These are phyloP conservation scores for Solanum bulbocastanum DNA, from an alignment of 257 asterid species.

Conservation along the genomic window DNA sequence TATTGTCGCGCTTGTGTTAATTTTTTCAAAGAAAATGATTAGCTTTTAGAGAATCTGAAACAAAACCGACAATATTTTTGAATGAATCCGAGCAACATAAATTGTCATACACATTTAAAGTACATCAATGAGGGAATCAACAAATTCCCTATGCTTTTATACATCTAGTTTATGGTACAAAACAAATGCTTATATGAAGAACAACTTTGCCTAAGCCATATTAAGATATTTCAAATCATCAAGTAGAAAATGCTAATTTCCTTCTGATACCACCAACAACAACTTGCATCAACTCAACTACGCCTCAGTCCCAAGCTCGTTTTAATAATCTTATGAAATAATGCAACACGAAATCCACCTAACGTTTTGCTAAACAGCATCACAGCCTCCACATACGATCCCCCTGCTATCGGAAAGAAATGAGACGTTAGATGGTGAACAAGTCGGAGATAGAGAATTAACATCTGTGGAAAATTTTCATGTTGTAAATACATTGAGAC, in stretches of 20 bases:
- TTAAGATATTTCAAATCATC: background rate
- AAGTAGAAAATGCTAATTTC: background rate
- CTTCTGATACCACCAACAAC: background rate
- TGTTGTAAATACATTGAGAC: background rate
- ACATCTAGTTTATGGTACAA: background rate
- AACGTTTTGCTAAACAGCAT: slow-evolving; percentile 17
- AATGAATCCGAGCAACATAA: background rate
- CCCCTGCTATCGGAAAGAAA: slow-evolving; percentile 34
- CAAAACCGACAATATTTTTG: background rate
- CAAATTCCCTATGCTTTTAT: slow-evolving; percentile 25
- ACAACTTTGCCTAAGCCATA: background rate
- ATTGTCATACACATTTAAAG: background rate
- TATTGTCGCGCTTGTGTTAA: accelerated
- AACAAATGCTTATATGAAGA: background rate
- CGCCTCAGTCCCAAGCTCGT: background rate
- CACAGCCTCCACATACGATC: slow-evolving; percentile 71
- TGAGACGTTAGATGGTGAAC: background rate
- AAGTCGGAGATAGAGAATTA: background rate
- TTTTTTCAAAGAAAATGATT: background rate
- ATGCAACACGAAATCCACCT: background rate
- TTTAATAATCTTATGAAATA: background rate
- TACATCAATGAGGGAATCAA: slow-evolving; percentile 28
- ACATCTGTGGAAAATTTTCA: background rate
- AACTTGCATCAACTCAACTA: background rate
- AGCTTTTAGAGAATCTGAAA: background rate